Conservation (phyloP, 495 filamentous ascomycete genomes). For the Pseudotulostoma volvatum region DNA sequence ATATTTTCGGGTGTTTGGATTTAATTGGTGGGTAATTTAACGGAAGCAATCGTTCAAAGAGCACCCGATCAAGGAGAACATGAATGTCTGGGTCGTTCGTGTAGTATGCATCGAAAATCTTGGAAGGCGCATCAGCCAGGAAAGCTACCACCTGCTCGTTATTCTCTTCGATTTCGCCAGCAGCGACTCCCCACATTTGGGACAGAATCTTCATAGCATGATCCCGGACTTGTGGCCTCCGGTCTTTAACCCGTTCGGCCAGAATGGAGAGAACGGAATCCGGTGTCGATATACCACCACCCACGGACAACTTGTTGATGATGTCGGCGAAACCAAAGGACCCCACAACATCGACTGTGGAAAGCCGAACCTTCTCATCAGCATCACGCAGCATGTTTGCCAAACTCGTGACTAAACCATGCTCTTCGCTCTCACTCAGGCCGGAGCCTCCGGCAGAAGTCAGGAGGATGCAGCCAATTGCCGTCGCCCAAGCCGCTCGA, state of each 20-base stretch:
- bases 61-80: constrained; percentile 63
- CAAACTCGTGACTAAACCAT: constrained; percentile 50
- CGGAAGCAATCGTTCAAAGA: constrained; percentile 74
- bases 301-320: constrained; percentile 58
- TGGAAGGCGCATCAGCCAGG: constrained; percentile 64
- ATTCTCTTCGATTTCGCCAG: constrained; percentile 68
- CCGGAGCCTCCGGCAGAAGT: constrained; percentile 82
- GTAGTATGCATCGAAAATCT: constrained; percentile 76
- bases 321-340: constrained; percentile 62
- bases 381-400: constrained; percentile 67
- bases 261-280: constrained; percentile 62
- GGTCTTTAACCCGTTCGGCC: constrained; percentile 78
- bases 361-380: constrained; percentile 80
- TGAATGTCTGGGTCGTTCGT: constrained; percentile 82
- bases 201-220: constrained; percentile 73
- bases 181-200: constrained; percentile 80
- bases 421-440: constrained; percentile 60
- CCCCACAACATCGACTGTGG: constrained; percentile 68
- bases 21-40: constrained; percentile 71
- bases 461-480: constrained; percentile 61
- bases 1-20: constrained; percentile 40
- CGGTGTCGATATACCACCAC: constrained; percentile 50
- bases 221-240: constrained; percentile 60
- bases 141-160: constrained; percentile 57
- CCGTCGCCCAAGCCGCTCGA: constrained; percentile 68